Evolutionary conservation across 2,329 filamentous ascomycete species (phyloP), one percentile per base, ranked within the genome.

Genomic region (Parascedosporium putredinis): DNA sequence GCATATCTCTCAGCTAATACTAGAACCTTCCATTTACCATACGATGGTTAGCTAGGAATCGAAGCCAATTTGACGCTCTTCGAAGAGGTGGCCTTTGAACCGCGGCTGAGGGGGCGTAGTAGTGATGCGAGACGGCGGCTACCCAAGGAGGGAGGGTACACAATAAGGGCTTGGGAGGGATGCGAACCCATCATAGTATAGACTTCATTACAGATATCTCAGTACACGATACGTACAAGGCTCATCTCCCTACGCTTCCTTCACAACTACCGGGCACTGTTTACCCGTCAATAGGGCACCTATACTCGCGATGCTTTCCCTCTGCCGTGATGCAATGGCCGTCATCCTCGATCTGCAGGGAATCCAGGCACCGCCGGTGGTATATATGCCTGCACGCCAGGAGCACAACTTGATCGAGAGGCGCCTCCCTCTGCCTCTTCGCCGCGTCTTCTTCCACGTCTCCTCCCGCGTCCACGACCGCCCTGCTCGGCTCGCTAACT

Each of bases 301-400:
- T 69, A 60, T 76, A 79, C 59, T 71, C 74, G 10, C 64, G 66
- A 47, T 62, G 60, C 36, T 67, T 70, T 29, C 67, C 66, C 6
- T 72, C 65, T 53, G 67, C 75, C 51, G 67, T 71, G 55, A 65
- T 67, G 56, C 23, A 61, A 56, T 51, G 60, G 61, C 62, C 58
- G 53, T 58, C 60, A 56, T 62, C 70, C 58, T 69, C 66, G 46
- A 63, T 62, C 56, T 79, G 78, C 55, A 84, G 63, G 52, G 78
- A 74, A 60, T 91, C 86, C 34, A 86, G 67, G 60, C 83, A 89
- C 23, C 68, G 71, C 60, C 81, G 74, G 66, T 87, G 83, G 58
- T 84, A 86, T 16, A 85, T 78, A 62, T 87, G 83, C 50, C 83
- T 73, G 61, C 83, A 87, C 20, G 82, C 83, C 57, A 87, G 67